Evolutionary conservation across 73 alveolate species (phyloP).

Genomic region (Paramecium tetraurelia): DNA sequence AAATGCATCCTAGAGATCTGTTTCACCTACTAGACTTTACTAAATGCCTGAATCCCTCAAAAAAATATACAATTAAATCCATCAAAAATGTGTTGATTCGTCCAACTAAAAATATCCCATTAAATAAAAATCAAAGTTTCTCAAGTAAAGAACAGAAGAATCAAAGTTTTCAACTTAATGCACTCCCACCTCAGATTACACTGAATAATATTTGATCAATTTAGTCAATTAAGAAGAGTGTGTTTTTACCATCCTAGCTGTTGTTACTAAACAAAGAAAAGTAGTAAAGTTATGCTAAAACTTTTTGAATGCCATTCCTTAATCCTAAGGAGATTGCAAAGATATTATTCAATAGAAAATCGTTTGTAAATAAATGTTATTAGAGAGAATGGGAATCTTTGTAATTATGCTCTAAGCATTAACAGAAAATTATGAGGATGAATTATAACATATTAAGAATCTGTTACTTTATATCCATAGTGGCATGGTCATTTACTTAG

Average conservation of each 20-base stretch:
- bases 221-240: conserved; percentile 19
- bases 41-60: conserved; percentile 17
- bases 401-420: background rate
- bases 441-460: conserved; percentile 9
- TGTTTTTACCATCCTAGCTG: conserved; percentile 26
- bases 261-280: background rate
- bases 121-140: background rate
- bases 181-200: background rate
- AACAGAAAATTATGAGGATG: conserved; percentile 4
- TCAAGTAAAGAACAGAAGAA: conserved; percentile 10
- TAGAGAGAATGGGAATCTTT: conserved; percentile 21
- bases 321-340: background rate
- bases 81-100: background rate
- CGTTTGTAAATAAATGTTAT: background rate
- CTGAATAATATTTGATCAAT: background rate
- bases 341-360: background rate
- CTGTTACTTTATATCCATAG: conserved; percentile 1
- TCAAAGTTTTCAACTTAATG: background rate
- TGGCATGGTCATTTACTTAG: background rate
- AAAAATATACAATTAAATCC: background rate
- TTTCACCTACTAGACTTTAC: background rate
- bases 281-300: conserved; percentile 23
- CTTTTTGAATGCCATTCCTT: background rate
- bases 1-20: background rate
- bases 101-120: background rate